A percentile compares a stretch with the other conserved stretches of the same genome.
Evolutionary conservation across 352 stramenopile species (phyloP).

Genomic region (Phytophthora rubi): DNA sequence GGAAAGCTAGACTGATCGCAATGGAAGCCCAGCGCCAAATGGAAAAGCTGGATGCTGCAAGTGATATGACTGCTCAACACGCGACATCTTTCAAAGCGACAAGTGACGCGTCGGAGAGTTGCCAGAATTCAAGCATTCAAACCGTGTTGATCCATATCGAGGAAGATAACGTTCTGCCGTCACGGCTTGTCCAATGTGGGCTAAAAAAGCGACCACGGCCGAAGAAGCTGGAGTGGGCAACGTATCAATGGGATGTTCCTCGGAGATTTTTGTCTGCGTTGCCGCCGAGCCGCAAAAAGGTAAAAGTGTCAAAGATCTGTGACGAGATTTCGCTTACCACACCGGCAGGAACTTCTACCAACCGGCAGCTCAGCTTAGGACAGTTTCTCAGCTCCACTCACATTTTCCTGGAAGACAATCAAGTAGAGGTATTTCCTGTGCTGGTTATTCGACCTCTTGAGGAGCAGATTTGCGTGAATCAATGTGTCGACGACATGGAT

Average conservation of each 20-base stretch:
- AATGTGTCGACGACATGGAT: neutral
- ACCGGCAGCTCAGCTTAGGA: slow-evolving; percentile 35
- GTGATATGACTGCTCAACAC: neutral
- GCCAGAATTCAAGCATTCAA: slow-evolving; percentile 8
- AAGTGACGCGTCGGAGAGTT: neutral
- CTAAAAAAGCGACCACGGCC: slow-evolving; percentile 34
- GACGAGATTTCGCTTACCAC: slow-evolving; percentile 49
- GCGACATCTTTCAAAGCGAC: neutral
- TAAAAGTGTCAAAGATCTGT: slow-evolving; percentile 47
- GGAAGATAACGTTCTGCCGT: slow-evolving; percentile 41
- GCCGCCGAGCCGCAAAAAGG: slow-evolving; percentile 22
- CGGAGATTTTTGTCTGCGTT: slow-evolving; percentile 19
- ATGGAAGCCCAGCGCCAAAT: slow-evolving; percentile 62
- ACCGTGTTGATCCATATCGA: slow-evolving; percentile 29
- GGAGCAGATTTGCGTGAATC: slow-evolving; percentile 35
- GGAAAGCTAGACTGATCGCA: slow-evolving; percentile 60
- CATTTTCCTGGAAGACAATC: slow-evolving; percentile 56
- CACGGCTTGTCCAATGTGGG: slow-evolving; percentile 40
- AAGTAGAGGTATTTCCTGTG: slow-evolving; percentile 74
- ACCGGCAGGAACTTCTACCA: slow-evolving; percentile 34
- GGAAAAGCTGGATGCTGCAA: slow-evolving; percentile 13
- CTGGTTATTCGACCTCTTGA: slow-evolving; percentile 58
- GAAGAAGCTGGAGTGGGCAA: slow-evolving; percentile 32
- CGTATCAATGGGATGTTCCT: slow-evolving; percentile 28
- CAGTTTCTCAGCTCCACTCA: slow-evolving; percentile 56